Conservation (phyloP, 257 asterid genomes). For the Catharanthus roseus region DNA sequence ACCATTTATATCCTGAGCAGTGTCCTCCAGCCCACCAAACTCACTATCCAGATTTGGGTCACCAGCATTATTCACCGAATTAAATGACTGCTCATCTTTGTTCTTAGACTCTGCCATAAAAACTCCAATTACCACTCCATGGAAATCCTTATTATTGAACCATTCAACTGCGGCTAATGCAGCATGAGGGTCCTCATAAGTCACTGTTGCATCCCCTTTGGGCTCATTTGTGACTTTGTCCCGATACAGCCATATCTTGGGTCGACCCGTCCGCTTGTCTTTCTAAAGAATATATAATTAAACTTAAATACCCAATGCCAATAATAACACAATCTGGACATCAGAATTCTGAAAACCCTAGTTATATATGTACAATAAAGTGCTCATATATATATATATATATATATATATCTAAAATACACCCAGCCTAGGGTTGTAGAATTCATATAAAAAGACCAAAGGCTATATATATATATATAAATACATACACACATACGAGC, state of each 20-base stretch:
- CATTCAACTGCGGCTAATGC: slow-evolving; percentile 98
- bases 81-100: slow-evolving; percentile 47
- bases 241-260: slow-evolving; percentile 88
- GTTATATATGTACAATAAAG: no score
- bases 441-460: background rate
- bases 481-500: no score
- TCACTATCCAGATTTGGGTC: slow-evolving; percentile 35
- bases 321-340: background rate
- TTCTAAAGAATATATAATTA: slow-evolving; percentile 41
- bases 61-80: slow-evolving; percentile 26
- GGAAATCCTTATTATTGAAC: slow-evolving; percentile 94
- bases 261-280: slow-evolving; percentile 93
- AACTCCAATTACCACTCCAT: slow-evolving; percentile 80
- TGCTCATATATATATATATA: background rate
- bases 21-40: slow-evolving; percentile 52
- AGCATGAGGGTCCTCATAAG: slow-evolving; percentile 99
- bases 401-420: no score
- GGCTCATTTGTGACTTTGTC: slow-evolving; percentile 92
- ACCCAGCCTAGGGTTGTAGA: background rate
- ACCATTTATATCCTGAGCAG: slow-evolving; percentile 44
- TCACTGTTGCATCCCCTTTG: slow-evolving; percentile 96
- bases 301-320: slow-evolving; percentile 13
- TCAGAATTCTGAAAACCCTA: background rate
- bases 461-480: background rate
- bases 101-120: slow-evolving; percentile 85